phyloP scores from a whole-genome alignment of 2,329 filamentous ascomycete genomes.

The Pseudopyricularia javanii region DNA sequence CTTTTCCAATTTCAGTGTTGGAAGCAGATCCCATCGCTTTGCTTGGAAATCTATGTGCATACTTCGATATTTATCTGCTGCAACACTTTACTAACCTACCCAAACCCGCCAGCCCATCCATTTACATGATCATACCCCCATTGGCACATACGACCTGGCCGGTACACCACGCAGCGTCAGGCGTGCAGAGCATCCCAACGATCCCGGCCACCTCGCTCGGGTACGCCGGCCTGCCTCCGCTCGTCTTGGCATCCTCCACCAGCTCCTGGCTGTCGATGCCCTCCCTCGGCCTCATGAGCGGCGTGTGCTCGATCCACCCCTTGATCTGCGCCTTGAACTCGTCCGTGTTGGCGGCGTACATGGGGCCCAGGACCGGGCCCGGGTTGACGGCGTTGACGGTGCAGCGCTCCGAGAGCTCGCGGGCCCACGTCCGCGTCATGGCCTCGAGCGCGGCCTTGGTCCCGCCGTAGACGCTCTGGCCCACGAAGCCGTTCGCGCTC shows the following conservation, averaged over 20 bases:
- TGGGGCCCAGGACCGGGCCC: slow-evolving; percentile 39
- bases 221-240: slow-evolving; percentile 49
- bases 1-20: too few species aligned
- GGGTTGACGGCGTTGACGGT: slow-evolving; percentile 48
- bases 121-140: slow-evolving; percentile 49
- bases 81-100: too few species aligned
- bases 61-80: too few species aligned
- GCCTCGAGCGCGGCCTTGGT: slow-evolving; percentile 47
- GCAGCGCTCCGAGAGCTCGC: slow-evolving; percentile 37
- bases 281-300: slow-evolving; percentile 47
- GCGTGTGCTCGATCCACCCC: slow-evolving; percentile 37
- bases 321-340: slow-evolving; percentile 29
- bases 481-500: slow-evolving; percentile 38
- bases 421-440: slow-evolving; percentile 46
- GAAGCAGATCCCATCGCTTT: too few species aligned
- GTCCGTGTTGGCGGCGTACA: slow-evolving; percentile 32
- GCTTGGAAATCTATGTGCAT: too few species aligned
- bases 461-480: slow-evolving; percentile 44
- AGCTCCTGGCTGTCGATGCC: slow-evolving; percentile 50
- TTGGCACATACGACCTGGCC: slow-evolving; percentile 72
- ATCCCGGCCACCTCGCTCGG: slow-evolving; percentile 62
- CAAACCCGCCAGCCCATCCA: neutral
- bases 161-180: slow-evolving; percentile 65
- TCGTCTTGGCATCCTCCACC: slow-evolving; percentile 40
- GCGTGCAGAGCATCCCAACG: slow-evolving; percentile 62